Conservation (phyloP, 179 eudicot species). For the Beta corolliflora region DNA sequence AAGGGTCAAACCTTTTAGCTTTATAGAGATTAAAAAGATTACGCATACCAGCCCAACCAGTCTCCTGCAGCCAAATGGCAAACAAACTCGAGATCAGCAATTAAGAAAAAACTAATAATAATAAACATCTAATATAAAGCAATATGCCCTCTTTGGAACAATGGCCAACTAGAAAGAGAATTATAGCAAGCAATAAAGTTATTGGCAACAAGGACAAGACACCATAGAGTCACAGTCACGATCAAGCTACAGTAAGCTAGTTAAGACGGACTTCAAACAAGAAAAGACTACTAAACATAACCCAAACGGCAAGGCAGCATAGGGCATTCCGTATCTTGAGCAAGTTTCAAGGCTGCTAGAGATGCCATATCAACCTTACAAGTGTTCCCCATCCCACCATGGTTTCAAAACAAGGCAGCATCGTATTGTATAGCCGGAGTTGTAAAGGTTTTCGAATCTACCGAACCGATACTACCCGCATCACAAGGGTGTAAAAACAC, state of each 20-base stretch:
- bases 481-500: too few species aligned
- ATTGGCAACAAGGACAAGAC: background rate
- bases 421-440: too few species aligned
- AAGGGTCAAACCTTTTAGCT: conserved; percentile 79
- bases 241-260: conserved; percentile 1
- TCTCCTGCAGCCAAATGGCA: conserved; percentile 55
- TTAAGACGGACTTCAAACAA: background rate
- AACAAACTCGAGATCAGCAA: background rate
- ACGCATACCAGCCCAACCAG: conserved; percentile 87
- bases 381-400: too few species aligned
- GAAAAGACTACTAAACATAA: background rate
- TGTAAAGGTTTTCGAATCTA: too few species aligned
- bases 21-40: conserved; percentile 78
- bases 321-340: background rate
- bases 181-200: background rate
- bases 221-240: background rate
- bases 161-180: conserved; percentile 4
- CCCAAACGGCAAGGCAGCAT: background rate
- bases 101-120: background rate
- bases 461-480: too few species aligned
- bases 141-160: background rate
- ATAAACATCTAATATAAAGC: background rate
- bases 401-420: too few species aligned
- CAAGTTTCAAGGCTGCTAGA: background rate
- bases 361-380: too few species aligned